A percentile compares a stretch with the other conserved stretches of the same genome.
These are phyloP conservation scores for Candolleomyces aberdarensis DNA, from an alignment of 768 basidiomycete species.

Conservation along the genomic window DNA sequence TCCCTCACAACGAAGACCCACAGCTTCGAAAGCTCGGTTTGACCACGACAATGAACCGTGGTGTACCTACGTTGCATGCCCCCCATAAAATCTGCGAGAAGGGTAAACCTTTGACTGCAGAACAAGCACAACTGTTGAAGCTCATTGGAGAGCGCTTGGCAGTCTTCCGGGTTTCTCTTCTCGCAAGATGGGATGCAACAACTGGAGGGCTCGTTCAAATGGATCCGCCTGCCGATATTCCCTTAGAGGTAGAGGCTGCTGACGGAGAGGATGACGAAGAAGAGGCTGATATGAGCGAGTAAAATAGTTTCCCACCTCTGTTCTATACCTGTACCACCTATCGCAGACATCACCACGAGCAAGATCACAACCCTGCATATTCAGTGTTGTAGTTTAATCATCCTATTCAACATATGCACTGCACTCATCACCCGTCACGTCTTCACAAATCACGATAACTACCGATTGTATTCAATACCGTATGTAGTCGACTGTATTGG, in stretches of 20 bases:
- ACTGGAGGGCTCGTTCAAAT: conserved; percentile 63
- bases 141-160: conserved; percentile 90
- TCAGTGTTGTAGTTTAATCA: too few species aligned
- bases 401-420: too few species aligned
- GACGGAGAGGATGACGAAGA: conserved; percentile 35
- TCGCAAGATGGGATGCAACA: conserved; percentile 68
- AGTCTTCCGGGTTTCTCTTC: conserved; percentile 69
- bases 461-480: too few species aligned
- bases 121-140: conserved; percentile 93
- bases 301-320: conserved; percentile 19
- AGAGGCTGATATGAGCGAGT: conserved; percentile 52
- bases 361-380: too few species aligned
- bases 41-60: conserved; percentile 77
- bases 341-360: too few species aligned
- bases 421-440: too few species aligned
- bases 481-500: too few species aligned
- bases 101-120: conserved; percentile 74
- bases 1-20: conserved; percentile 97
- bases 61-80: conserved; percentile 78
- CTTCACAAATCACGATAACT: too few species aligned
- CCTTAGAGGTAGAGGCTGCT: conserved; percentile 28
- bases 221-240: conserved; percentile 40
- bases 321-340: background rate
- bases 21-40: conserved; percentile 92
- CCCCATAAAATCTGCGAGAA: conserved; percentile 85